Base-by-base conservation (phyloP, 305 asterid genomes). In the Fraxinus angustifolia region DNA sequence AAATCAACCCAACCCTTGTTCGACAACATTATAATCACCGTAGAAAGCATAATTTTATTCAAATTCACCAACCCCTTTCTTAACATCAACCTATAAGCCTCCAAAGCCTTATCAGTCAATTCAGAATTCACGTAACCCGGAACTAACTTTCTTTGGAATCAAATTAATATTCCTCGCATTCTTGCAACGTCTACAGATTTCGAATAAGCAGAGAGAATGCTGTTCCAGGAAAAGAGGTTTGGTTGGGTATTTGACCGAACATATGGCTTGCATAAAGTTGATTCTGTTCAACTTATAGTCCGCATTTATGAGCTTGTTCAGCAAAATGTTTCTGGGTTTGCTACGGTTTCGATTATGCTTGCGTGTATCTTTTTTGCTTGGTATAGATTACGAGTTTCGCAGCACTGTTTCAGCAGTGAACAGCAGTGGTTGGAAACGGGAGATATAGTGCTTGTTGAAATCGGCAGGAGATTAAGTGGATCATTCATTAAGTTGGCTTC, bases 161-260 rank as follows among this genome's bases (percentile, higher is more conserved):
- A 81, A 31, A 82, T 76, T 75, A 77, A 91, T 17, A 92, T 62
- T 30, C 88, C 87, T 71, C 83, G 81, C 98, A 91, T 93, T 67
- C 81, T 73, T 17, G 21, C 16, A 48, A 87, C 7, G 80, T 90
- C 84, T 81, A 94, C 95, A 8, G 84, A 82, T 50, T 91, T 92
- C 21, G 98, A 92, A 80, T 93, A 94, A 60, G 89, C 91, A 0
- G 94, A 91, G 73, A 96, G 93, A 80, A 94, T 82, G 38, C 91
- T 88, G 91, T 94, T 96, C 99, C 99, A 94, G 2, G 98, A 93
- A 82, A 89, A 94, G 71, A 79, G 87, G 67, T 93, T 94, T 79
- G 91, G 97, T 1, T 86, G 73, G 87, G 92, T 89, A 90, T 92
- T 87, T 87, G 70, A 79, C 92, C 98, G 75, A 94, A 96, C 98